Evolutionary conservation across 2,329 filamentous ascomycete species (phyloP).

Genomic region (Emericellopsis cladophorae): DNA sequence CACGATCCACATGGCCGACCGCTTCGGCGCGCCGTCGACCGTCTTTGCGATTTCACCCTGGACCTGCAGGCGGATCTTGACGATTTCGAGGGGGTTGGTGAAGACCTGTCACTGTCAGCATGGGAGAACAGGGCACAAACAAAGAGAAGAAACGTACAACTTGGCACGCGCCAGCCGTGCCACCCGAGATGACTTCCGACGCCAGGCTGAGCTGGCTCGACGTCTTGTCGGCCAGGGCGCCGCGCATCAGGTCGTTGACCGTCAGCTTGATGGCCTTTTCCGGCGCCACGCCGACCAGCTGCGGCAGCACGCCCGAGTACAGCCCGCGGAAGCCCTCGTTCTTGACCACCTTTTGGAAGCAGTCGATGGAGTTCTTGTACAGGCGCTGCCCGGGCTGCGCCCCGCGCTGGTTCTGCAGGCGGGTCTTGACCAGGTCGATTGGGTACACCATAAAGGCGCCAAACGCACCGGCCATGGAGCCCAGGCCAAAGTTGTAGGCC

Average conservation of each 20-base stretch:
- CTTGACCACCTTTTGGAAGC: slow-evolving; percentile 79
- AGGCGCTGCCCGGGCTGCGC: slow-evolving; percentile 71
- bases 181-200: slow-evolving; percentile 78
- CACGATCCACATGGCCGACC: slow-evolving; percentile 96
- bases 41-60: slow-evolving; percentile 92
- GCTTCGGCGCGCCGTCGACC: slow-evolving; percentile 67
- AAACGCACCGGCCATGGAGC: slow-evolving; percentile 86
- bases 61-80: slow-evolving; percentile 96
- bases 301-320: slow-evolving; percentile 89
- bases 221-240: slow-evolving; percentile 61
- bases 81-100: slow-evolving; percentile 95
- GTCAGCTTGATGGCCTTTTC: slow-evolving; percentile 99
- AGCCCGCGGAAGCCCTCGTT: slow-evolving; percentile 85
- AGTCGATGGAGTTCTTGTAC: slow-evolving; percentile 97
- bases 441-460: slow-evolving; percentile 99
- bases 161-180: slow-evolving; percentile 83
- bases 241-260: slow-evolving; percentile 86
- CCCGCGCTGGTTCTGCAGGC: slow-evolving; percentile 92
- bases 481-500: slow-evolving; percentile 79
- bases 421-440: slow-evolving; percentile 96
- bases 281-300: slow-evolving; percentile 94
- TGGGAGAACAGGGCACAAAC: neutral
- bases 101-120: slow-evolving; percentile 52
- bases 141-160: slow-evolving; percentile 57
- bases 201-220: slow-evolving; percentile 53